Percentiles rank a stretch among this genome's conserved stretches.
These are phyloP conservation scores for Penicillium hesseltinei DNA, from an alignment of 2,329 filamentous ascomycete species.

Conservation along the genomic window DNA sequence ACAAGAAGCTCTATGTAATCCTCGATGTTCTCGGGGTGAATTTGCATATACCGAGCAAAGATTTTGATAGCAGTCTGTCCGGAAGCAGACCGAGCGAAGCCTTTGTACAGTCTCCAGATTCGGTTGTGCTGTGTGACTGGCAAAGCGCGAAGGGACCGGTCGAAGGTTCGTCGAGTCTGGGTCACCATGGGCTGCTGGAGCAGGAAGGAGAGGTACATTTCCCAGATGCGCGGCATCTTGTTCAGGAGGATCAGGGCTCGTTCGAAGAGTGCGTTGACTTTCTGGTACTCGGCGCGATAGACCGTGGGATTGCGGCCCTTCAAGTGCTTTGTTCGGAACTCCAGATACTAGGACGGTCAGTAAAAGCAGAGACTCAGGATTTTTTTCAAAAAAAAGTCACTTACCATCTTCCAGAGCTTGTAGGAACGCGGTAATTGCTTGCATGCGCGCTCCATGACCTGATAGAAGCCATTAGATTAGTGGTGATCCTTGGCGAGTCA, in stretches of 20 bases:
- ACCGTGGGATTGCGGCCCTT: slow-evolving; percentile 77
- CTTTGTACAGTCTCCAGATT: slow-evolving; percentile 88
- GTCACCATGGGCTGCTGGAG: slow-evolving; percentile 91
- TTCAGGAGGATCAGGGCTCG: slow-evolving; percentile 88
- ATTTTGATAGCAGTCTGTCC: slow-evolving; percentile 89
- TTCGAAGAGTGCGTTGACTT: slow-evolving; percentile 94
- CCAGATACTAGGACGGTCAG: slow-evolving; percentile 65
- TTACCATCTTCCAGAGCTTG: slow-evolving; percentile 94
- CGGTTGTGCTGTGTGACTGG: slow-evolving; percentile 94
- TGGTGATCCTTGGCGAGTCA: background rate
- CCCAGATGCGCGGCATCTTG: slow-evolving; percentile 99
- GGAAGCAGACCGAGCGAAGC: slow-evolving; percentile 86
- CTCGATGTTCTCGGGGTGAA: slow-evolving; percentile 91
- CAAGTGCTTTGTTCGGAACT: slow-evolving; percentile 78
- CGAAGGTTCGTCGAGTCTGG: slow-evolving; percentile 80
- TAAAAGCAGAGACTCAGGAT: slow-evolving; percentile 6
- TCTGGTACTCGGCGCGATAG: slow-evolving; percentile 77
- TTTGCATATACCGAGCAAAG: slow-evolving; percentile 94
- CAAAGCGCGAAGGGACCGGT: slow-evolving; percentile 84
- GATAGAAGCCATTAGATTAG: slow-evolving; percentile 9
- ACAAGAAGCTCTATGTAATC: slow-evolving; percentile 90
- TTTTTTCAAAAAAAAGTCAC: background rate
- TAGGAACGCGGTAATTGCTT: slow-evolving; percentile 87
- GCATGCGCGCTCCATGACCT: slow-evolving; percentile 86
- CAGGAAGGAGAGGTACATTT: slow-evolving; percentile 91